Percentiles rank a stretch among this genome's conserved stretches.
Evolutionary conservation across 768 basidiomycete species (phyloP).

Genomic region (Tricholomella constricta): DNA sequence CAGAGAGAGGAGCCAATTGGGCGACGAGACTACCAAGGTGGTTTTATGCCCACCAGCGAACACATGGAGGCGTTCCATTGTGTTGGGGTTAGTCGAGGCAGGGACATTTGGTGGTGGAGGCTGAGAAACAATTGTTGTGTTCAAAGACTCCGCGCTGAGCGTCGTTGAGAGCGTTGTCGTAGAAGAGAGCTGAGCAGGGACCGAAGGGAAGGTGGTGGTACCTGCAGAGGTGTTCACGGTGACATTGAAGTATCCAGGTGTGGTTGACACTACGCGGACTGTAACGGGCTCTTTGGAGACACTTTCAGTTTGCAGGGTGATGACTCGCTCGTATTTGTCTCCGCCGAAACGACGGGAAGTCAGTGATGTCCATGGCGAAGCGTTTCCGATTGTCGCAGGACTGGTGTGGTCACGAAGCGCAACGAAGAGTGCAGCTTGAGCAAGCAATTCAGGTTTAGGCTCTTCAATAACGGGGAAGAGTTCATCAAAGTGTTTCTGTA

Average conservation of each 20-base stretch:
- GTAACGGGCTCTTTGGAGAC: conserved; percentile 40
- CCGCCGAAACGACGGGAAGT: conserved; percentile 79
- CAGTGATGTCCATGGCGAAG: conserved; percentile 71
- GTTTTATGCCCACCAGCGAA: conserved; percentile 67
- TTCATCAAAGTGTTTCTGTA: conserved; percentile 78
- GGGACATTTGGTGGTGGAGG: conserved; percentile 53
- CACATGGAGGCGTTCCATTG: conserved; percentile 76
- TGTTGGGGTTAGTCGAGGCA: conserved; percentile 53
- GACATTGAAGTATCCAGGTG: conserved; percentile 54
- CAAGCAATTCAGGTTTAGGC: conserved; percentile 65
- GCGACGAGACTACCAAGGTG: conserved; percentile 66
- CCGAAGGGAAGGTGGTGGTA: conserved; percentile 43
- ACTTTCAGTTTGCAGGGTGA: conserved; percentile 65
- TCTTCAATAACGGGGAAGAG: conserved; percentile 71
- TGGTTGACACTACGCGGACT: conserved; percentile 39
- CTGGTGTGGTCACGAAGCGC: conserved; percentile 60
- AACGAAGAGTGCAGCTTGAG: conserved; percentile 79
- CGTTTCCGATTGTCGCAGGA: conserved; percentile 20
- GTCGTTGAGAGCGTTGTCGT: conserved; percentile 56
- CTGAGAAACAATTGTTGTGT: conserved; percentile 78
- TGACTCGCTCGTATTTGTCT: conserved; percentile 60
- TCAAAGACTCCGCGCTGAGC: conserved; percentile 48
- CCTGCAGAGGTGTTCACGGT: conserved; percentile 39
- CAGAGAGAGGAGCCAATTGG: conserved; percentile 68
- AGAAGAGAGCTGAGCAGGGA: conserved; percentile 58